Percentiles rank a stretch among this genome's conserved stretches.
phyloP scores from a whole-genome alignment of 352 stramenopile genomes.

The Blastocystis sp. region DNA sequence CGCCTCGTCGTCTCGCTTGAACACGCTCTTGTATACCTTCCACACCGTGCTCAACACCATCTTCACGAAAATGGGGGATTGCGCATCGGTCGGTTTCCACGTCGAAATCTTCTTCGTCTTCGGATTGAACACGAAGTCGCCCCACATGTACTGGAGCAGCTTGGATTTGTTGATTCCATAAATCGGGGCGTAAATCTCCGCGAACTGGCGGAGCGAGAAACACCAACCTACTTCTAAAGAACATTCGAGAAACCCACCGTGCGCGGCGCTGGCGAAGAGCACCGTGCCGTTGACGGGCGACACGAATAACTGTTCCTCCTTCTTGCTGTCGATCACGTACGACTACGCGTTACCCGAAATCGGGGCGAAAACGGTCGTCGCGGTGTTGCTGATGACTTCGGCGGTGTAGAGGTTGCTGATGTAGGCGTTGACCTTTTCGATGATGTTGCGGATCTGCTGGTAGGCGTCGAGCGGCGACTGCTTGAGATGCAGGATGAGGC shows the following conservation, averaged over 20 bases:
- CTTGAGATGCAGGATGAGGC: conserved; percentile 89
- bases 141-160: conserved; percentile 79
- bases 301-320: conserved; percentile 81
- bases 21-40: conserved; percentile 67
- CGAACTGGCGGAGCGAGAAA: conserved; percentile 85
- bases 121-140: conserved; percentile 86
- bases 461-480: conserved; percentile 89
- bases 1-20: conserved; percentile 34
- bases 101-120: conserved; percentile 83
- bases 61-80: conserved; percentile 87
- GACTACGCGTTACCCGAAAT: neutral
- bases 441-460: conserved; percentile 81
- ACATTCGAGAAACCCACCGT: conserved; percentile 76
- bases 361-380: conserved; percentile 8
- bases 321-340: conserved; percentile 75
- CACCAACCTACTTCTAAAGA: conserved; percentile 81
- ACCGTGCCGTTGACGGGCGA: conserved; percentile 87
- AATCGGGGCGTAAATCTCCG: conserved; percentile 79
- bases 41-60: conserved; percentile 81
- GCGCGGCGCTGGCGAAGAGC: conserved; percentile 87
- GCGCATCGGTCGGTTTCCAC: conserved; percentile 81
- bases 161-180: conserved; percentile 50
- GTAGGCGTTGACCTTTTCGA: conserved; percentile 80
- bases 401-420: conserved; percentile 84
- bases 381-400: conserved; percentile 79